Conservation (phyloP, 108 stramenopile species). For the Cylindrotheca fusiformis region DNA sequence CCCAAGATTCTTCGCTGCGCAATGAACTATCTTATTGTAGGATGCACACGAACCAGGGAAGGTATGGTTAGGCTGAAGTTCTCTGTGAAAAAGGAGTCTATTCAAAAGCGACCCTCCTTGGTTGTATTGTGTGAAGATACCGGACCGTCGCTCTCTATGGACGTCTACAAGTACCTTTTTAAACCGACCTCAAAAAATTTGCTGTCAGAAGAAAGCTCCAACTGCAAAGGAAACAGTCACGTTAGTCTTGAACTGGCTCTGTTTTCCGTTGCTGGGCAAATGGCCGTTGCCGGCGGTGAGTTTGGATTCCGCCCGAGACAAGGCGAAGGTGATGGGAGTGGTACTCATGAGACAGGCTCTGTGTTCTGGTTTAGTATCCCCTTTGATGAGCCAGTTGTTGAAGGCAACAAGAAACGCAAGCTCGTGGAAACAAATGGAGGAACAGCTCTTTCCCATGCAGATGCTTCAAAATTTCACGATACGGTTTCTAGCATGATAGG, state of each 20-base stretch:
- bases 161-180: constrained; percentile 53
- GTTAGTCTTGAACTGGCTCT: constrained; percentile 44
- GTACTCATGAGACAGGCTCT: constrained; percentile 22
- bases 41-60: constrained; percentile 19
- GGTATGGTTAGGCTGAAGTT: constrained; percentile 11
- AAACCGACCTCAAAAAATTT: constrained; percentile 23
- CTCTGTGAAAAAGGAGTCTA: constrained; percentile 1
- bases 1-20: constrained; percentile 61
- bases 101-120: not conserved
- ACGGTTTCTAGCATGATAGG: not conserved
- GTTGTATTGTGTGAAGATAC: constrained; percentile 53
- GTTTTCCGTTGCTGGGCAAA: constrained; percentile 56
- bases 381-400: constrained; percentile 2
- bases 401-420: not conserved
- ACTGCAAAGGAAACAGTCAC: constrained; percentile 1
- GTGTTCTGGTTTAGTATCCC: constrained; percentile 74
- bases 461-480: constrained; percentile 6
- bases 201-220: not conserved
- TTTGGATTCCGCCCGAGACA: constrained; percentile 48
- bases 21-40: constrained; percentile 47
- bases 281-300: constrained; percentile 52
- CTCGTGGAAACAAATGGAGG: not conserved
- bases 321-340: constrained; percentile 13
- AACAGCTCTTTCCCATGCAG: not conserved
- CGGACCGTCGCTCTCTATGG: constrained; percentile 49